These are phyloP conservation scores for Verticillium zaregamsianum DNA, from an alignment of 2,329 filamentous ascomycete species.

Conservation along the genomic window DNA sequence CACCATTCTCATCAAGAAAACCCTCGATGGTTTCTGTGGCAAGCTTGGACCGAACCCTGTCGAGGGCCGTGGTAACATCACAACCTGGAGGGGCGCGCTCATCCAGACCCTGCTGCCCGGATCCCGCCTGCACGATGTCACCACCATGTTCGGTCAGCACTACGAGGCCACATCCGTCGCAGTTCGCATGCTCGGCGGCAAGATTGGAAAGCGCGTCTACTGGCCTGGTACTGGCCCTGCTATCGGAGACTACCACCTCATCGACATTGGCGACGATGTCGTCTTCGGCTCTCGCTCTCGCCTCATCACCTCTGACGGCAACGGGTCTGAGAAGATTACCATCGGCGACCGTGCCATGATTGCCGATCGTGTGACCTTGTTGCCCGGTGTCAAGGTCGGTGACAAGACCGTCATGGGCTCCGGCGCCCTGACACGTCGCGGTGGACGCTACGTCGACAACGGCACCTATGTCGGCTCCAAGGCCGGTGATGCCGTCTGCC, in stretches of 20 bases:
- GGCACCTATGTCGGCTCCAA: constrained; percentile 50
- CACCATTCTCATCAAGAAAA: constrained; percentile 33
- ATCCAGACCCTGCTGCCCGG: constrained; percentile 40
- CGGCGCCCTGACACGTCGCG: constrained; percentile 44
- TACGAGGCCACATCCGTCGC: constrained; percentile 51
- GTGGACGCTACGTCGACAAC: constrained; percentile 36
- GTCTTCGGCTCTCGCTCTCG: constrained; percentile 54
- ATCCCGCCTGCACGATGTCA: constrained; percentile 40
- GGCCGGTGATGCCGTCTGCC: constrained; percentile 44
- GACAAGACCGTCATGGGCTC: constrained; percentile 47
- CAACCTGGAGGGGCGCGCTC: constrained; percentile 39
- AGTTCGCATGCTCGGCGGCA: constrained; percentile 45
- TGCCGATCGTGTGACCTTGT: constrained; percentile 48
- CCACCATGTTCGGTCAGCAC: constrained; percentile 47
- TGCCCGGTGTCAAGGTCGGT: constrained; percentile 47
- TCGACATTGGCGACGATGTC: constrained; percentile 55
- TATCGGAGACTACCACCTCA: constrained; percentile 49
- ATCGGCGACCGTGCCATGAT: constrained; percentile 50
- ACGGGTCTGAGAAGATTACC: constrained; percentile 40
- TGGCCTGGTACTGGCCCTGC: constrained; percentile 53
- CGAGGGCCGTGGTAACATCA: constrained; percentile 26
- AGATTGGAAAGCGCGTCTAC: constrained; percentile 48
- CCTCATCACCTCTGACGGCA: constrained; percentile 48
- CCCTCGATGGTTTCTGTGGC: constrained; percentile 36
- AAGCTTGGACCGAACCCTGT: constrained; percentile 26